phyloP scores from a whole-genome alignment of 371 early-diverging fungal species.

The Rhizopus arrhizus region DNA sequence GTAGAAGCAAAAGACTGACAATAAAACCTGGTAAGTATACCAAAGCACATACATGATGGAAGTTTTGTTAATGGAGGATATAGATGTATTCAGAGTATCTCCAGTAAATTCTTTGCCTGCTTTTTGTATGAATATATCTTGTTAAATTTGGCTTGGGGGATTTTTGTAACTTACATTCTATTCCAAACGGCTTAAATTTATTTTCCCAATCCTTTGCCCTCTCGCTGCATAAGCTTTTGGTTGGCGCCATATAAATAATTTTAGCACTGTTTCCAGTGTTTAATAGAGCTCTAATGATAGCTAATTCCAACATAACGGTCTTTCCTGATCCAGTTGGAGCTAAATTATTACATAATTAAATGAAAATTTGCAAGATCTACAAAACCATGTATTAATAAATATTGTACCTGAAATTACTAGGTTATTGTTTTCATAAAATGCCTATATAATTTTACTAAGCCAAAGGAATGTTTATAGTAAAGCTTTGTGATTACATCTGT shows the following conservation, averaged over 20 bases:
- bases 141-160: too few relatives aligned
- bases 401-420: conserved; percentile 57
- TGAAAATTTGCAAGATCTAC: too few relatives aligned
- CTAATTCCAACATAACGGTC: conserved; percentile 74
- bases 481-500: conserved; percentile 47
- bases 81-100: conserved; percentile 59
- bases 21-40: not conserved
- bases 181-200: conserved; percentile 60
- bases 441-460: conserved; percentile 11
- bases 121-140: not conserved
- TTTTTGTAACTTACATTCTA: conserved; percentile 48
- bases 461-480: not conserved
- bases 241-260: conserved; percentile 86
- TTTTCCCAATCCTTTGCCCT: conserved; percentile 65
- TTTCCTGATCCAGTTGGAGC: conserved; percentile 93
- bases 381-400: not conserved
- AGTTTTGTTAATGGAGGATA: conserved; percentile 36
- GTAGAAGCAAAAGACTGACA: too few relatives aligned
- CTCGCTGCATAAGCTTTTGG: conserved; percentile 83
- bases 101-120: conserved; percentile 77
- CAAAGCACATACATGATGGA: conserved; percentile 32
- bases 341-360: conserved; percentile 34
- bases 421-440: conserved; percentile 50
- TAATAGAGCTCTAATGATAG: conserved; percentile 60
- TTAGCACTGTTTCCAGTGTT: conserved; percentile 36